A percentile compares a stretch with the other conserved stretches of the same genome.
Evolutionary conservation across 75 land plant genomes (phyloP).

Genomic region (Larix kaempferi): DNA sequence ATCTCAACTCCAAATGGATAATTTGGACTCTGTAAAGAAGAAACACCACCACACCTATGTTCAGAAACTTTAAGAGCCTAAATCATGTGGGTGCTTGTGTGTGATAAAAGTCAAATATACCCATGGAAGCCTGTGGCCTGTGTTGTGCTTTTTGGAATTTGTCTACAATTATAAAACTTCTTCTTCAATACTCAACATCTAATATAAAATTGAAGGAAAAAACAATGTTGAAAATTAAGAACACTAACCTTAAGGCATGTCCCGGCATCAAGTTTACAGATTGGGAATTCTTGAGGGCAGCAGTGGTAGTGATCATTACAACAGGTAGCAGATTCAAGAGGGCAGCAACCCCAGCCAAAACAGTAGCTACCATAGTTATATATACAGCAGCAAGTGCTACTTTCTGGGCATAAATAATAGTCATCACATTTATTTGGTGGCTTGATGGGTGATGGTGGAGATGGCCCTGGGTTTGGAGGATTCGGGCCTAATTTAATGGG

Average conservation of each 20-base stretch:
- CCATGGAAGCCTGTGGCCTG: background rate
- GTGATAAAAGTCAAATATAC: background rate
- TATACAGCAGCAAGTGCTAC: constrained; percentile 73
- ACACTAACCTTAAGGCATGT: constrained; percentile 51
- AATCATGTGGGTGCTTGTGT: background rate
- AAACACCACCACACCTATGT: constrained; percentile 11
- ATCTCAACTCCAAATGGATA: constrained; percentile 42
- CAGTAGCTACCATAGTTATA: constrained; percentile 40
- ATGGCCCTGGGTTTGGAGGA: constrained; percentile 50
- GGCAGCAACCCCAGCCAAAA: constrained; percentile 78
- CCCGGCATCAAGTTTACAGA: constrained; percentile 43
- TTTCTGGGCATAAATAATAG: constrained; percentile 37
- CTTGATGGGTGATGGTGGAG: constrained; percentile 59
- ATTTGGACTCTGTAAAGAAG: constrained; percentile 31
- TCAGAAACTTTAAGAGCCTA: constrained; percentile 21
- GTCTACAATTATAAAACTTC: background rate
- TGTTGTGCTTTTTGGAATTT: background rate
- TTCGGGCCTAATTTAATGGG: constrained; percentile 51
- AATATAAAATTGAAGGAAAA: background rate
- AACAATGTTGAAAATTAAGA: background rate
- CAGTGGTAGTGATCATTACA: constrained; percentile 66
- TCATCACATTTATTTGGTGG: constrained; percentile 52
- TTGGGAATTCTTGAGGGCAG: constrained; percentile 68
- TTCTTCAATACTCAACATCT: background rate
- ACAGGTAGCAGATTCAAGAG: constrained; percentile 57